These are phyloP conservation scores for Rhizopus microsporus DNA, from an alignment of 371 early-diverging fungal species.

Conservation along the genomic window DNA sequence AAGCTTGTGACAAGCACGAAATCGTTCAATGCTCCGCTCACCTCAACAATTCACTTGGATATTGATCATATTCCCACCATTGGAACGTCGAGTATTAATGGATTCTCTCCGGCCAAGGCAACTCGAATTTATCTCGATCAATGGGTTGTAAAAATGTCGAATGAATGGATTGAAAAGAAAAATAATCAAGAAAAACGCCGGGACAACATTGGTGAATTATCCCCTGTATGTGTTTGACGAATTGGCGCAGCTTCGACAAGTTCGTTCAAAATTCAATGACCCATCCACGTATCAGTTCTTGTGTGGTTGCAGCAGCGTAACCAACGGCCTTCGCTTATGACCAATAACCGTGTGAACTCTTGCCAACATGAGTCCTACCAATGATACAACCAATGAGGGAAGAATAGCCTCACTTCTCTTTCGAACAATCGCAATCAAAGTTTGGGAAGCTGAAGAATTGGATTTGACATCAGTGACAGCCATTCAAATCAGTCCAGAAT, in stretches of 20 bases:
- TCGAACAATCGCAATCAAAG: too few relatives aligned
- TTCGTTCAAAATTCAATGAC: background rate
- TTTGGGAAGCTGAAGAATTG: too few relatives aligned
- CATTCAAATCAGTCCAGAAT: too few relatives aligned
- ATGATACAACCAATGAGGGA: background rate
- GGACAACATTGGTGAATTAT: background rate
- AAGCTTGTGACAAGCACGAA: conserved; percentile 2
- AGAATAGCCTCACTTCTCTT: background rate
- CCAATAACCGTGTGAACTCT: background rate
- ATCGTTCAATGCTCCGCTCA: background rate
- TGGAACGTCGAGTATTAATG: conserved; percentile 4
- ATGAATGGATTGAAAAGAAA: too few relatives aligned
- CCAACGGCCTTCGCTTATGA: background rate
- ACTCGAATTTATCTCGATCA: background rate
- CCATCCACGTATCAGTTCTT: background rate
- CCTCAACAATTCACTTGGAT: conserved; percentile 1
- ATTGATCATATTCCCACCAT: background rate
- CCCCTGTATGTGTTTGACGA: background rate
- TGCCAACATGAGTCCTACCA: background rate
- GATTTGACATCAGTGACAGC: too few relatives aligned
- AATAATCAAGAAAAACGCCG: background rate
- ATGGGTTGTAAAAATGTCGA: conserved; percentile 1
- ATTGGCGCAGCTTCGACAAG: background rate
- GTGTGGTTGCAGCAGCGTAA: background rate
- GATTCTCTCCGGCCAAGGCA: background rate